Conservation (phyloP, 495 filamentous ascomycete genomes). For the Sphaerosporella brunnea region DNA sequence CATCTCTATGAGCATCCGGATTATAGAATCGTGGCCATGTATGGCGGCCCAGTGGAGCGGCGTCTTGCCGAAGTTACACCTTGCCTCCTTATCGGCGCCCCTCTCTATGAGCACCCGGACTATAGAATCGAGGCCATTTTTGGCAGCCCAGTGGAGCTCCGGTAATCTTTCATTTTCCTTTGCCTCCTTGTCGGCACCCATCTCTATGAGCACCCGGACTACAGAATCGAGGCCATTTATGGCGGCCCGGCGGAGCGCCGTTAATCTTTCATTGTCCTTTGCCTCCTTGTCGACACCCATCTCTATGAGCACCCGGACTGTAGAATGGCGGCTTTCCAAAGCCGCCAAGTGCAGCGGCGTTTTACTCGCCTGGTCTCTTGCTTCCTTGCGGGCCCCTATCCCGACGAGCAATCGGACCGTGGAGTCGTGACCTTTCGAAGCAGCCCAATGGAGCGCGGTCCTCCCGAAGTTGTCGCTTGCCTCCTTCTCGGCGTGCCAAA, state of each 20-base stretch:
- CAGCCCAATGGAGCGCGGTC: background rate
- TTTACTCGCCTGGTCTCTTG: background rate
- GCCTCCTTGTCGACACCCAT: background rate
- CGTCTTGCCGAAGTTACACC: background rate
- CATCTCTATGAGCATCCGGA: background rate
- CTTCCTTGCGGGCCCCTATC: background rate
- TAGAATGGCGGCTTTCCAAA: background rate
- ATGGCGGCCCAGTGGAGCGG: background rate
- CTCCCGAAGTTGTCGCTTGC: background rate
- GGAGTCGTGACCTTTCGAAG: background rate
- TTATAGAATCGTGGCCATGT: background rate
- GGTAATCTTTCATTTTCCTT: background rate
- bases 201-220: background rate
- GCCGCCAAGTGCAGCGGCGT: background rate
- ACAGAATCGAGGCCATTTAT: background rate
- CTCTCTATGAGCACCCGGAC: background rate
- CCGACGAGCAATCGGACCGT: background rate
- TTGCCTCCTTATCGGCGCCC: background rate
- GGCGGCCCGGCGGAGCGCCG: background rate
- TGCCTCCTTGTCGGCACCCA: background rate
- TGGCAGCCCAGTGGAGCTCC: background rate
- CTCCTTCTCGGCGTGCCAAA: background rate
- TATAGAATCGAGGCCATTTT: background rate
- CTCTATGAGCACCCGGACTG: background rate
- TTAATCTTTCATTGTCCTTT: background rate